phyloP scores from a whole-genome alignment of 169 alveolate genomes.

The Eimeria acervulina region DNA sequence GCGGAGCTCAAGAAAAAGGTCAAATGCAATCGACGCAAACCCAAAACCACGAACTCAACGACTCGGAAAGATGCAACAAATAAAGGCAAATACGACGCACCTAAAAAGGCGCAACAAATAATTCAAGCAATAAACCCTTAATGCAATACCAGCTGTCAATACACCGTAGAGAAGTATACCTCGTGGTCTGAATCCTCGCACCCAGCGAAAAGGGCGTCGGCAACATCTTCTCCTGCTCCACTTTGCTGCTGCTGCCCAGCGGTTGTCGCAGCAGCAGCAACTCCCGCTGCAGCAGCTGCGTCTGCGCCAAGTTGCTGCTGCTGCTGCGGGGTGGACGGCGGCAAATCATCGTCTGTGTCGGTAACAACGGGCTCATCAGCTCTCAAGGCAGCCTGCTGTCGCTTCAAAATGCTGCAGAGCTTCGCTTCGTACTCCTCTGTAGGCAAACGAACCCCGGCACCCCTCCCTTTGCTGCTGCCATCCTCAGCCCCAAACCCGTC shows the following conservation, averaged over 20 bases:
- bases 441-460: slow-evolving; percentile 86
- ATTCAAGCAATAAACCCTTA: background rate
- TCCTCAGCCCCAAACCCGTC: slow-evolving; percentile 90
- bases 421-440: slow-evolving; percentile 91
- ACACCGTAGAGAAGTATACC: background rate
- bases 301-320: slow-evolving; percentile 3
- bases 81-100: background rate
- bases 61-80: background rate
- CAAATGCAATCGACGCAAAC: background rate
- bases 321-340: slow-evolving; percentile 67
- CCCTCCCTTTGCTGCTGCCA: slow-evolving; percentile 64
- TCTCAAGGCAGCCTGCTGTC: slow-evolving; percentile 89
- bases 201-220: slow-evolving; percentile 58
- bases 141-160: background rate
- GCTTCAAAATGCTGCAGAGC: slow-evolving; percentile 86
- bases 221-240: slow-evolving; percentile 63
- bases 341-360: slow-evolving; percentile 87
- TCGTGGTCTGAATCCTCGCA: slow-evolving; percentile 70
- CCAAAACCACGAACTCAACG: background rate
- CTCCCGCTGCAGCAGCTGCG: background rate
- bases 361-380: slow-evolving; percentile 89
- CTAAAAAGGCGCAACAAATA: background rate
- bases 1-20: background rate
- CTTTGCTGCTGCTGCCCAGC: slow-evolving; percentile 56
- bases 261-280: slow-evolving; percentile 41